Percentiles rank a stretch among this genome's conserved stretches.
Conservation (phyloP, 768 basidiomycete genomes). For the Tylopilus subfusipes region DNA sequence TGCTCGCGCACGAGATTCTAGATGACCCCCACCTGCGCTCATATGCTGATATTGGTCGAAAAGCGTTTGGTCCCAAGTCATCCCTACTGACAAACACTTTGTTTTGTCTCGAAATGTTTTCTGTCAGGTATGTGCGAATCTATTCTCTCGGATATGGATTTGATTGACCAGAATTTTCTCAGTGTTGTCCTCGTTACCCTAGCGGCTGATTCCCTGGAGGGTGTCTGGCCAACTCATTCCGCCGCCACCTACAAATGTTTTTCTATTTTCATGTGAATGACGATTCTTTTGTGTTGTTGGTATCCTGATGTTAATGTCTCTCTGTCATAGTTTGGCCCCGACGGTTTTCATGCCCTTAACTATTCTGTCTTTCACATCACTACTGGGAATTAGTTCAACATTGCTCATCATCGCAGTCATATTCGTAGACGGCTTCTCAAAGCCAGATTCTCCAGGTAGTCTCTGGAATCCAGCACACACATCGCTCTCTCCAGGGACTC, state of each 20-base stretch:
- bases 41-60: slow-evolving; percentile 86
- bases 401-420: slow-evolving; percentile 72
- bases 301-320: not conserved
- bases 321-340: slow-evolving; percentile 63
- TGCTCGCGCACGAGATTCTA: slow-evolving; percentile 74
- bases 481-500: slow-evolving; percentile 47
- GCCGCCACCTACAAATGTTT: slow-evolving; percentile 71
- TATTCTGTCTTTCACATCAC: slow-evolving; percentile 82
- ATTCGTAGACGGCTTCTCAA: slow-evolving; percentile 77
- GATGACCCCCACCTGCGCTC: slow-evolving; percentile 68
- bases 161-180: not conserved
- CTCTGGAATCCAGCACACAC: slow-evolving; percentile 75
- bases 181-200: slow-evolving; percentile 88
- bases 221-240: slow-evolving; percentile 64
- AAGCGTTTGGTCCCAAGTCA: slow-evolving; percentile 79
- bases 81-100: slow-evolving; percentile 62
- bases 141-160: not conserved
- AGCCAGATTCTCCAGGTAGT: slow-evolving; percentile 72
- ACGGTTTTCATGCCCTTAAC: slow-evolving; percentile 84
- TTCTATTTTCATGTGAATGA: slow-evolving; percentile 64
- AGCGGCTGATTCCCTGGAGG: slow-evolving; percentile 81
- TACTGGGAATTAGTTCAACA: slow-evolving; percentile 80
- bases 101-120: slow-evolving; percentile 86
- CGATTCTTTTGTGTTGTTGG: not conserved
- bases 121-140: slow-evolving; percentile 55